phyloP scores from a whole-genome alignment of 192 early-diverging fungal species.

The Obelidium mucronatum region DNA sequence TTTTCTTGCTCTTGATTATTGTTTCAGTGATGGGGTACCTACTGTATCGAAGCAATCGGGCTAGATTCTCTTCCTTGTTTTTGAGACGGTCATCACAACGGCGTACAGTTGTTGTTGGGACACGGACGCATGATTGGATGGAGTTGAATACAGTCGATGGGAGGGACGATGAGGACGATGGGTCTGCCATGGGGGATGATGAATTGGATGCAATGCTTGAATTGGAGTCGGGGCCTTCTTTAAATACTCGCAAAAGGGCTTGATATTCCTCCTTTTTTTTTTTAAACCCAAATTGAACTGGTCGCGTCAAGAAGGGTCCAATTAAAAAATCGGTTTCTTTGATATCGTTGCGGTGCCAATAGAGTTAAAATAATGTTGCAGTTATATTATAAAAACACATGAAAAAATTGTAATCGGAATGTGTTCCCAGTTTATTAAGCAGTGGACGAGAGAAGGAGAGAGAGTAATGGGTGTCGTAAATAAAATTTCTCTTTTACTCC shows the following conservation, averaged over 20 bases:
- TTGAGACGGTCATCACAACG: not conserved
- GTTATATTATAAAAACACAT: no score
- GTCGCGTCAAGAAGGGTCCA: no score
- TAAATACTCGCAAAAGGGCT: no score
- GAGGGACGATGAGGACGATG: constrained; percentile 6
- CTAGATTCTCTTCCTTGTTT: not conserved
- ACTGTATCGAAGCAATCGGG: not conserved
- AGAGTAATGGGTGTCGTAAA: no score
- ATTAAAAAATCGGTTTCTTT: no score
- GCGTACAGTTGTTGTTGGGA: not conserved
- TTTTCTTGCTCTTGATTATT: not conserved
- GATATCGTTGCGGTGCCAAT: no score
- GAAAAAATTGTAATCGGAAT: no score
- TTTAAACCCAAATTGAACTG: no score
- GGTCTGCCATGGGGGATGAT: constrained; percentile 14
- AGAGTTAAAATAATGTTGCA: no score
- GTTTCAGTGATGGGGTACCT: not conserved
- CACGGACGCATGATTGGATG: not conserved
- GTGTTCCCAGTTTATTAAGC: no score
- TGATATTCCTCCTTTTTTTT: no score
- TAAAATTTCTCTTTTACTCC: constrained; percentile 88
- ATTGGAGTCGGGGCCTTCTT: not conserved
- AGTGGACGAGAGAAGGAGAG: no score
- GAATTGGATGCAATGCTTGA: constrained; percentile 25
- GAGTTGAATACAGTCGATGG: not conserved